Base-by-base conservation (phyloP, 2,329 filamentous ascomycete genomes). In the Cercospora sojina region DNA sequence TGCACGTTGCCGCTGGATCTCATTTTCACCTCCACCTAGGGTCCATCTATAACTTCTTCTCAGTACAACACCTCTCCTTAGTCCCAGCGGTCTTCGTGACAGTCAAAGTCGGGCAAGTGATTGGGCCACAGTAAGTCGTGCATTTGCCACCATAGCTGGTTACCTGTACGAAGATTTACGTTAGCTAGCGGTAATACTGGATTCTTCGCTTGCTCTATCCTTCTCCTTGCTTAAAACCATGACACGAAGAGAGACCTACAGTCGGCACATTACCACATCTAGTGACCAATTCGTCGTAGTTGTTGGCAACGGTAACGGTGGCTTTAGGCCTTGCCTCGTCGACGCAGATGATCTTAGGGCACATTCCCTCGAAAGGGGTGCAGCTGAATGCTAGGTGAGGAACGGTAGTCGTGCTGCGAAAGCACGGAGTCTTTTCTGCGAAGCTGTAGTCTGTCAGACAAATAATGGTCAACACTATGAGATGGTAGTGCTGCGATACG, bases 41-140 rank as follows among this genome's bases (percentile, higher is more conserved):
- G 3, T 27, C 3, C 18, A 10, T 5, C 60, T 18, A 41, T 9
- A 20, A 43, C 16, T 53, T 31, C 63, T 56, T 60, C 29, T 43
- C 59, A 6, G 53, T 59, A 20, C 66, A 68, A 56, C 66, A 68
- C 47, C 38, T 38, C 63, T 59, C 56, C 55, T 43, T 32, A 8
- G 18, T 25, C 41, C 20, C 55, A 12, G 31, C 59, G 38, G 49
- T 60, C 20, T 62, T 47, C n/a, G 64, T 63, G 9, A 65, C 66
- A 13, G 62, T 67, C 23, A 64, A 56, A 53, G 63, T 68, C 20
- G 66, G 66, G 62, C 66, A 68, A 32, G 66, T 68, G 10, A 68
- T 23, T 6, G 62, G 66, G 12, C 18, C 64, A 64, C 64, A 68
- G 49, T 68, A 60, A 9, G 60, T 66, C 23, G 60, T 66, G 29